phyloP scores from a whole-genome alignment of 2,329 filamentous ascomycete species.

The Aotearoamyces nothofagi region DNA sequence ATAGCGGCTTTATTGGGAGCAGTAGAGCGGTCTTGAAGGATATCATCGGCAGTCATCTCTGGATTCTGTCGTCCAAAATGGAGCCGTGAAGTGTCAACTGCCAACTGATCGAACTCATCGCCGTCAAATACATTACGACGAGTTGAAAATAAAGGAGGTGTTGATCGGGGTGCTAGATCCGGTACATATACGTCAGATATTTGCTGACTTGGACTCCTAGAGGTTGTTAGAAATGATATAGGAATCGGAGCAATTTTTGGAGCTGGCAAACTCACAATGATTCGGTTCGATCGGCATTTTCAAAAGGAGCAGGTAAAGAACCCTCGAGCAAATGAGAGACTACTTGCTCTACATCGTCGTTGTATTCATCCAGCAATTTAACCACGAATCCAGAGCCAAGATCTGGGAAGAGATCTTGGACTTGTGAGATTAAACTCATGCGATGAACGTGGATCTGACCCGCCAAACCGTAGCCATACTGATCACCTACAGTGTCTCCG shows the following conservation, averaged over 20 bases:
- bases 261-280: slow-evolving; percentile 20
- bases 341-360: slow-evolving; percentile 62
- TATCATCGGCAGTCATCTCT: slow-evolving; percentile 51
- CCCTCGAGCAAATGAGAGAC: slow-evolving; percentile 71
- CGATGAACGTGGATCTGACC: slow-evolving; percentile 48
- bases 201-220: slow-evolving; percentile 12
- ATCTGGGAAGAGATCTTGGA: slow-evolving; percentile 90
- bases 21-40: slow-evolving; percentile 48
- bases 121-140: slow-evolving; percentile 67
- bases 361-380: slow-evolving; percentile 65
- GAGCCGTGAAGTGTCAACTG: slow-evolving; percentile 48
- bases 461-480: slow-evolving; percentile 12
- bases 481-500: slow-evolving; percentile 21
- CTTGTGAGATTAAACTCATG: slow-evolving; percentile 71
- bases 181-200: slow-evolving; percentile 16
- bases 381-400: slow-evolving; percentile 72
- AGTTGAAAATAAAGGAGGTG: slow-evolving; percentile 37
- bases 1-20: slow-evolving; percentile 74
- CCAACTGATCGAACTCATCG: slow-evolving; percentile 63
- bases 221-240: slow-evolving; percentile 6
- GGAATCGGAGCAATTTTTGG: neutral
- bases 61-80: slow-evolving; percentile 63
- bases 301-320: slow-evolving; percentile 54
- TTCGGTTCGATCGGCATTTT: slow-evolving; percentile 46
- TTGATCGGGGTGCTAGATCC: slow-evolving; percentile 41